These are phyloP conservation scores for Talaromyces sp. DNA, from an alignment of 2,329 filamentous ascomycete species.

Conservation along the genomic window DNA sequence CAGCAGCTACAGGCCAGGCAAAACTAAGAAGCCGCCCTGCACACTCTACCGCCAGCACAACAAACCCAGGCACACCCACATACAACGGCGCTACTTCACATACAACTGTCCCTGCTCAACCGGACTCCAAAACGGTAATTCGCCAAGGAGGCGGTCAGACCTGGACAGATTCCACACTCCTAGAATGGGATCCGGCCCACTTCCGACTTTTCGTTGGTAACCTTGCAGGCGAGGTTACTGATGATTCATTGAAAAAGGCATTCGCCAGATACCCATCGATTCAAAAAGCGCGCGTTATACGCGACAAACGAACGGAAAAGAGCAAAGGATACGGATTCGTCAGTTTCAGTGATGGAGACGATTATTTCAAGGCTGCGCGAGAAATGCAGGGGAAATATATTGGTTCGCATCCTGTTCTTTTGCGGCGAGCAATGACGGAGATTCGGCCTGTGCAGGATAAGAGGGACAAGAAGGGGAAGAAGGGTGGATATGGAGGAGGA, in stretches of 20 bases:
- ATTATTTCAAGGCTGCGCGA: constrained; percentile 92
- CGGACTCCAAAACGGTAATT: constrained; percentile 74
- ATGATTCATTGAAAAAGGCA: constrained; percentile 91
- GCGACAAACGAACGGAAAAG: constrained; percentile 94
- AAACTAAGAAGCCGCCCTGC: constrained; percentile 42
- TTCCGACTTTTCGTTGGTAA: constrained; percentile 96
- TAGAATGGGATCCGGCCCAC: constrained; percentile 95
- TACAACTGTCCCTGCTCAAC: constrained; percentile 47
- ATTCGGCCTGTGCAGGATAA: constrained; percentile 73
- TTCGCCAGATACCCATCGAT: constrained; percentile 85
- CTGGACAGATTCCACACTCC: constrained; percentile 82
- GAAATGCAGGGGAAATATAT: constrained; percentile 99
- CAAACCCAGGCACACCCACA: constrained; percentile 43
- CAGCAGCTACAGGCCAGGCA: constrained; percentile 27
- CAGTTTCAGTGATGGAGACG: constrained; percentile 89
- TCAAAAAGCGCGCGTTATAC: constrained; percentile 86
- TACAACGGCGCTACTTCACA: constrained; percentile 29
- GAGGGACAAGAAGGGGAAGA: constrained; percentile 56
- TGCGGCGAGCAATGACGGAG: constrained; percentile 87
- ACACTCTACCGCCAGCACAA: constrained; percentile 39
- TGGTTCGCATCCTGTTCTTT: constrained; percentile 85
- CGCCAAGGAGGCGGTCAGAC: constrained; percentile 85
- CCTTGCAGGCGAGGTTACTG: constrained; percentile 92
- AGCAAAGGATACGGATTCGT: constrained; percentile 96
- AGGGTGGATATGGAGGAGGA: constrained; percentile 27